Conservation (phyloP, 164 flowering plant genomes). For the Stephania yunnanensis region DNA sequence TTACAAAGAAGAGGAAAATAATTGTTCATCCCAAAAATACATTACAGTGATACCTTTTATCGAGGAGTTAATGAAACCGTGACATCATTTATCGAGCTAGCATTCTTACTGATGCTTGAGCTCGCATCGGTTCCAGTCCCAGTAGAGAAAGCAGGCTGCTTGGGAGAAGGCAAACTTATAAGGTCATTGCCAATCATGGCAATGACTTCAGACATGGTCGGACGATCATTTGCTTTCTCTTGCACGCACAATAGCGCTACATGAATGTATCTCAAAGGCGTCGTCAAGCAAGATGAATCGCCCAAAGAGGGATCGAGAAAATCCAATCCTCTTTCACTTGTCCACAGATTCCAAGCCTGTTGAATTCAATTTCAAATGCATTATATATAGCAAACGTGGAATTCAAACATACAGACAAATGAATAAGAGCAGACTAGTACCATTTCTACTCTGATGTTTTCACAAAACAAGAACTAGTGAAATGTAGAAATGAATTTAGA, state of each 20-base stretch:
- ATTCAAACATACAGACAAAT: no score
- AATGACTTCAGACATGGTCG: background rate
- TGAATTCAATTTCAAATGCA: background rate
- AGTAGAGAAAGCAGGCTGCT: background rate
- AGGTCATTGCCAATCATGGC: background rate
- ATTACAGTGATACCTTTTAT: background rate
- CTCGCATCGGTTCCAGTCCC: background rate
- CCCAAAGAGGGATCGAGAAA: background rate
- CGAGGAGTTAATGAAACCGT: background rate
- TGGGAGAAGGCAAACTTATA: background rate
- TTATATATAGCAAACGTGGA: background rate
- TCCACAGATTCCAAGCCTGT: background rate
- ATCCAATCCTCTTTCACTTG: background rate
- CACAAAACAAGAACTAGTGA: no score
- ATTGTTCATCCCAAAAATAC: no score
- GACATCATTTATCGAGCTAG: background rate
- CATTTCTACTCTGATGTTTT: no score
- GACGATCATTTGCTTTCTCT: background rate
- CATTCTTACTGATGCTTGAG: background rate
- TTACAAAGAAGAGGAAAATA: no score
- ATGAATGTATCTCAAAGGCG: slow-evolving; percentile 1
- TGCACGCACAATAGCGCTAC: background rate
- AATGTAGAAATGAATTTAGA: background rate
- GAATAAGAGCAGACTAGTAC: no score
- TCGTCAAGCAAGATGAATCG: background rate